Conservation (phyloP, 192 early-diverging fungal species). For the Polychytrium aggregatum region DNA sequence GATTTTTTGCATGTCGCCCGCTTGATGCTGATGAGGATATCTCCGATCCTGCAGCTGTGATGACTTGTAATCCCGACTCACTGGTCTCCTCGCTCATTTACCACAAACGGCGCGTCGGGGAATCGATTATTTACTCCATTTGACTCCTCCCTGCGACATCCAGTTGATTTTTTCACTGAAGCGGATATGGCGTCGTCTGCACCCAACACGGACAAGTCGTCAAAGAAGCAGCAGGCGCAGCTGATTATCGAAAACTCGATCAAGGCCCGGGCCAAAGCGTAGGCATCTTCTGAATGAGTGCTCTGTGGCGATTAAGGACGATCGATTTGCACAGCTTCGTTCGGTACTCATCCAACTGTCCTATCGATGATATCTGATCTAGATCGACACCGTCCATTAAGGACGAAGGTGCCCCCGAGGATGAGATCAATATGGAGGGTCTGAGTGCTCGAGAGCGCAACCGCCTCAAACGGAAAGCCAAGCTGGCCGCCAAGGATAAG, state of each 20-base stretch:
- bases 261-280: not conserved
- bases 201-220: not conserved
- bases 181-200: slow-evolving; percentile 40
- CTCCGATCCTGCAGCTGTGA: too few species aligned
- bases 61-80: too few species aligned
- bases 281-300: not conserved
- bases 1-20: too few species aligned
- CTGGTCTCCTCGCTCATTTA: too few species aligned
- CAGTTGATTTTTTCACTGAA: slow-evolving; percentile 80
- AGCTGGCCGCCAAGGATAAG: slow-evolving; percentile 63
- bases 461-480: slow-evolving; percentile 77
- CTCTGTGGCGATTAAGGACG: too few species aligned
- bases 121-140: too few species aligned
- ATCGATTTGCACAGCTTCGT: too few species aligned
- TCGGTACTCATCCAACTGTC: too few species aligned
- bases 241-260: not conserved
- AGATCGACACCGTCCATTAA: too few species aligned
- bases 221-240: slow-evolving; percentile 2
- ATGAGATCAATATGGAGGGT: slow-evolving; percentile 50
- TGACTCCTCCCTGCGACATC: not conserved
- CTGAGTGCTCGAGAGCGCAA: slow-evolving; percentile 84
- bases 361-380: too few species aligned
- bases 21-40: too few species aligned
- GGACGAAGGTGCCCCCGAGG: slow-evolving; percentile 8
- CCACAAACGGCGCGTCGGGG: too few species aligned